phyloP scores from a whole-genome alignment of 1,139 yeast genomes.

The Hyphopichia pseudoburtonii region DNA sequence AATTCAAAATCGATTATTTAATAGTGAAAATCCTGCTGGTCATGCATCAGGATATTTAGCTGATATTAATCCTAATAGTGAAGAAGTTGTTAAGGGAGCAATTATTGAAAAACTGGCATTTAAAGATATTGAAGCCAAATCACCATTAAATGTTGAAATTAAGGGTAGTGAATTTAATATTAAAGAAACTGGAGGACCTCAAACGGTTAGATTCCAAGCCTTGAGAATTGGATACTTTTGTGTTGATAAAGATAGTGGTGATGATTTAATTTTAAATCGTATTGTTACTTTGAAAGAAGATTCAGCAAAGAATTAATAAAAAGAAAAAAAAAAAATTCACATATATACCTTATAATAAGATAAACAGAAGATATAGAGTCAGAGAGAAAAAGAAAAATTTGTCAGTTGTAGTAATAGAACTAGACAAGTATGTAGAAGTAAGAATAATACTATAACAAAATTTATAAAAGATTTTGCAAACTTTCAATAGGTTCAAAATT shows the following conservation, averaged over 20 bases:
- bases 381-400: no score
- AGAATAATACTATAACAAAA: no score
- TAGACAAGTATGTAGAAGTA: no score
- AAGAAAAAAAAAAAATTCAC: no score
- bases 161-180: constrained; percentile 71
- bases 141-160: constrained; percentile 75
- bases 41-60: constrained; percentile 86
- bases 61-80: constrained; percentile 81
- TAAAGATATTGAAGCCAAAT: constrained; percentile 59
- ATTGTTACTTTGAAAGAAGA: constrained; percentile 89
- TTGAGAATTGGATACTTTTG: constrained; percentile 96
- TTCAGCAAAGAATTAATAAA: constrained; percentile 5
- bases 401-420: no score
- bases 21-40: constrained; percentile 86
- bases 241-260: constrained; percentile 74
- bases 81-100: constrained; percentile 62
- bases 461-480: no score
- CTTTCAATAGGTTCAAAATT: no score
- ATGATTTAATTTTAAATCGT: constrained; percentile 72
- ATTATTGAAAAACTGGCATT: constrained; percentile 74
- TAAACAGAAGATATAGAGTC: no score
- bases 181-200: constrained; percentile 60
- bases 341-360: not conserved
- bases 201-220: constrained; percentile 97
- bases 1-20: constrained; percentile 83